phyloP scores from a whole-genome alignment of 306 rosid genomes.

The Cicer pinnatifidum region DNA sequence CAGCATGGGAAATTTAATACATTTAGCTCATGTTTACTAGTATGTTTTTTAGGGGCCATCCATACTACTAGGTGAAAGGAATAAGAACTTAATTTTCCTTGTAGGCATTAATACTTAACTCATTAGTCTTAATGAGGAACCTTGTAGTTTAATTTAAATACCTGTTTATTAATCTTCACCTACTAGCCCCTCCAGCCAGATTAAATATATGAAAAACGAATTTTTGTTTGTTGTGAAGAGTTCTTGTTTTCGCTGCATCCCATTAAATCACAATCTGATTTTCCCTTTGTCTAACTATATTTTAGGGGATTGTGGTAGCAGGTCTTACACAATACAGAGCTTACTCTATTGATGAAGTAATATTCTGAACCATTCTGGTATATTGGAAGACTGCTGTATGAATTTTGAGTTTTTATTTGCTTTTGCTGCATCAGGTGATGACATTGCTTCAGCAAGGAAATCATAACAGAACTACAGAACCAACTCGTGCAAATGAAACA shows the following conservation, averaged over 20 bases:
- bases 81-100: not conserved
- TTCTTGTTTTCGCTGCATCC: not conserved
- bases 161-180: not conserved
- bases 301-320: slow-evolving; percentile 81
- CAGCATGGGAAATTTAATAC: not conserved
- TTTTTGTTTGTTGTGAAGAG: slow-evolving; percentile 11
- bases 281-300: slow-evolving; percentile 28
- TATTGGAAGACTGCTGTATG: not conserved
- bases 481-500: slow-evolving; percentile 53
- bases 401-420: not conserved
- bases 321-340: slow-evolving; percentile 88
- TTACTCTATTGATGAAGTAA: slow-evolving; percentile 87
- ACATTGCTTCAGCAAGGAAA: not conserved
- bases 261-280: not conserved
- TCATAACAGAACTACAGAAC: slow-evolving; percentile 5
- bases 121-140: not conserved
- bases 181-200: not conserved
- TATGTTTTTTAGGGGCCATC: not conserved
- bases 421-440: not conserved
- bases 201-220: not conserved
- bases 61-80: slow-evolving; percentile 6
- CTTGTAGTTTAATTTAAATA: not conserved
- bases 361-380: slow-evolving; percentile 27
- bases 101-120: not conserved
- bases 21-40: not conserved